phyloP scores from a whole-genome alignment of 805 yeast genomes.

The Ogataea naganishii region DNA sequence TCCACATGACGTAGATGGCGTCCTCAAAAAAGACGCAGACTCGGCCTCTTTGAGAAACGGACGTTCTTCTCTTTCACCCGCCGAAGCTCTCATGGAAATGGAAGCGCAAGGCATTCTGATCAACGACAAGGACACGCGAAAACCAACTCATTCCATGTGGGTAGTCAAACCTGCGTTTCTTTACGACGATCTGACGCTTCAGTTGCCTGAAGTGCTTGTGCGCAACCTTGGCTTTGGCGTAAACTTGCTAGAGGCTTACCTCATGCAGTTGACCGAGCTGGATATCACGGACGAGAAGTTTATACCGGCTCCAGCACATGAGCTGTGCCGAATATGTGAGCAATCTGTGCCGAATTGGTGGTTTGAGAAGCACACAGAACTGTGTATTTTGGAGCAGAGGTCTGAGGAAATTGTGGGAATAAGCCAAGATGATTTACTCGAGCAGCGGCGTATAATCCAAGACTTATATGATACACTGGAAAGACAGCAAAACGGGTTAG shows the following conservation, averaged over 20 bases:
- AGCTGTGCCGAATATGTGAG: constrained; percentile 89
- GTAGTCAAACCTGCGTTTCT: constrained; percentile 71
- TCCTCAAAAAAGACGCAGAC: too few relatives aligned
- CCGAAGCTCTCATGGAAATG: constrained; percentile 58
- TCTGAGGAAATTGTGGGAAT: constrained; percentile 68
- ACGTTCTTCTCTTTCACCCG: constrained; percentile 40
- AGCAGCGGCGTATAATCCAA: constrained; percentile 50
- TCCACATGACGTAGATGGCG: too few relatives aligned
- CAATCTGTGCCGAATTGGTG: constrained; percentile 92
- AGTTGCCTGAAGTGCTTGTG: constrained; percentile 62
- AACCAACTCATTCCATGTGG: constrained; percentile 88
- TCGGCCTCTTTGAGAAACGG: too few relatives aligned
- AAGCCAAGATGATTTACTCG: constrained; percentile 67
- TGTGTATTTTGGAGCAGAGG: constrained; percentile 79
- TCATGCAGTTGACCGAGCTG: constrained; percentile 52
- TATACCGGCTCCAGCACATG: constrained; percentile 74
- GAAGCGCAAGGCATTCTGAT: constrained; percentile 94
- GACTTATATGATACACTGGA: constrained; percentile 32
- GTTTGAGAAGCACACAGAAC: constrained; percentile 83
- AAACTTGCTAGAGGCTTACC: constrained; percentile 69
- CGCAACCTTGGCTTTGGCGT: constrained; percentile 84
- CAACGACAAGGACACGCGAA: constrained; percentile 44
- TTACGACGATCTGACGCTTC: constrained; percentile 50
- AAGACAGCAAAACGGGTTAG: constrained; percentile 15
- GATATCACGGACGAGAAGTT: constrained; percentile 54